These are phyloP conservation scores for Adansonia gregorii DNA, from an alignment of 441 rosid species.

Conservation along the genomic window DNA sequence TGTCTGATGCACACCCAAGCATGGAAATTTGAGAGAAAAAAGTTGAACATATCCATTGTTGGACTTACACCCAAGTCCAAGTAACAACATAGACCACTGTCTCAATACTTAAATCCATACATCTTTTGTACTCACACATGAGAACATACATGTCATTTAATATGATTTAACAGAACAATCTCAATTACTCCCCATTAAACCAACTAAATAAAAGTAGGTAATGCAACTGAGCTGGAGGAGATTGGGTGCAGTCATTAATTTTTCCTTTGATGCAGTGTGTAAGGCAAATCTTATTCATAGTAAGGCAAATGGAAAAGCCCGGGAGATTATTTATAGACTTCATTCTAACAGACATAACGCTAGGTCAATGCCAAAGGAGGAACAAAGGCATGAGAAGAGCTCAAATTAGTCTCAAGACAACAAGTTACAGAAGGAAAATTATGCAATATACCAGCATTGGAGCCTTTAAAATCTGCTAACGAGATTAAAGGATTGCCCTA, in stretches of 20 bases:
- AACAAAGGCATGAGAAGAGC: neutral
- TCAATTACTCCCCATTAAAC: neutral
- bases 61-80: no score
- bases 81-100: neutral
- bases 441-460: neutral
- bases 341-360: neutral
- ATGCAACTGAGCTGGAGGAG: neutral
- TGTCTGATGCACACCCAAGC: no score
- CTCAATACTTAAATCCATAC: constrained; percentile 9
- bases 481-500: neutral
- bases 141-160: neutral
- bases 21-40: no score
- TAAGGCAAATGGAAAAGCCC: neutral
- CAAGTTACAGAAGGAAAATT: neutral
- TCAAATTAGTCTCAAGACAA: neutral
- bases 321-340: neutral
- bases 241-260: neutral
- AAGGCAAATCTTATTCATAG: neutral
- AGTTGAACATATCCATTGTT: no score
- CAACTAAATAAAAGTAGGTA: neutral
- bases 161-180: neutral
- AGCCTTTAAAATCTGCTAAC: neutral
- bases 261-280: neutral
- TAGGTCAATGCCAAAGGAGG: constrained; percentile 1
- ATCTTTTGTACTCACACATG: neutral